Evolutionary conservation across 805 yeast genomes (phyloP), one percentile per base, ranked within the genome.

Genomic region (Hanseniaspora occidentalis): DNA sequence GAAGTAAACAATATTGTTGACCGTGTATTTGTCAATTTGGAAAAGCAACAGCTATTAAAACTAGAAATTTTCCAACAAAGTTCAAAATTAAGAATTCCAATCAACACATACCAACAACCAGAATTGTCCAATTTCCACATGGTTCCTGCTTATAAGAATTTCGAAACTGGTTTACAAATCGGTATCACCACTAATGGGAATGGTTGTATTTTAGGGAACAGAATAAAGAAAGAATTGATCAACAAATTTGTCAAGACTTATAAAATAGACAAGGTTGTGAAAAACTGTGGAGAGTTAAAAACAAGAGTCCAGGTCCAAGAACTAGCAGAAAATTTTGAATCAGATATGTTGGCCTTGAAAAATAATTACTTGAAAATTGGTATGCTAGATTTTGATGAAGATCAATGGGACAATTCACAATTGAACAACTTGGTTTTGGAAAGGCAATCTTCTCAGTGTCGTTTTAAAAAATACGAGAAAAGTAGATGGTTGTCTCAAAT

Each of bases 101-200:
- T 89, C 36, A 86, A 85, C 53, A 79, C 83, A 1, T 70, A 81
- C 0, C 95, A 84, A 47, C 70, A 75, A 13, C 76, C 86, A 0
- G 77, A 76, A 24, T 65, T 70, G 20, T 82, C 92, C 41, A 75
- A 88, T 0, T 88, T 88, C 56, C 74, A 89, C 1, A 57, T 85
- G 40, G 64, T 85, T 18, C 81, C 96, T 0, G 75, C 88, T 0
- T 74, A 72, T 52, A 62, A 66, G 2, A 76, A 78, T 42, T 75
- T 72, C 39, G 51, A 53, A 16, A 58, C 62, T 38, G 64, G 64
- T 1, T 75, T 88, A 58, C 89, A 83, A 56, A 49, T 88, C 39
- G 94, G 95, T 1, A 74, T 88, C 8, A 76, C 89, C 2, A 88
- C 96, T 0, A 73, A 78, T 20, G 94, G 95, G 0, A 82, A 82